phyloP scores from a whole-genome alignment of 176 grass and related monocot genomes.

The Carex kokanica region DNA sequence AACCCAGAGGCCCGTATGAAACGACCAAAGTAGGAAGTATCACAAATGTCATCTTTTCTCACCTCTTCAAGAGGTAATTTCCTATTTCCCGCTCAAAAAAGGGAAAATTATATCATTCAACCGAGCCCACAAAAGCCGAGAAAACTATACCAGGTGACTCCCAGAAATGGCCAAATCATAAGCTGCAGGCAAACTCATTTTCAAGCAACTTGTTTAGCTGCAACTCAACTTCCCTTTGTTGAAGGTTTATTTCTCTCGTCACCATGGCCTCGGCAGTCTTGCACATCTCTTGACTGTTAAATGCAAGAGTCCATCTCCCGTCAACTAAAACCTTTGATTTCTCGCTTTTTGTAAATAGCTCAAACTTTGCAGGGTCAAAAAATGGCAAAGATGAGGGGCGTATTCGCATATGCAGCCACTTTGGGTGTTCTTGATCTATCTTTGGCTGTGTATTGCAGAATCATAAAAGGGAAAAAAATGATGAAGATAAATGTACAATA shows the following conservation, averaged over 20 bases:
- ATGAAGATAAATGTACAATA: background rate
- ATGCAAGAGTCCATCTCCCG: conserved; percentile 96
- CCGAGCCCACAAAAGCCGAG: background rate
- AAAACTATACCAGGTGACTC: background rate
- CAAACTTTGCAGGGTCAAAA: conserved; percentile 64
- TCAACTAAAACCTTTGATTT: conserved; percentile 80
- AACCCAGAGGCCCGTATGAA: background rate
- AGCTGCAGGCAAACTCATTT: conserved; percentile 28
- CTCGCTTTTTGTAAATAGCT: conserved; percentile 36
- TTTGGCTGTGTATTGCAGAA: conserved; percentile 54
- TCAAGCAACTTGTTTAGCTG: conserved; percentile 61
- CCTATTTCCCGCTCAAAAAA: conserved; percentile 7
- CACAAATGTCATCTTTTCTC: background rate
- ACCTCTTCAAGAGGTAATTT: background rate
- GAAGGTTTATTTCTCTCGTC: conserved; percentile 56
- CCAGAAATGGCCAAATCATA: conserved; percentile 3
- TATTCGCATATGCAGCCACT: conserved; percentile 94
- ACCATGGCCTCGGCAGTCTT: conserved; percentile 68
- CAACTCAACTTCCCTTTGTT: conserved; percentile 42
- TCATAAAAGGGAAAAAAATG: background rate
- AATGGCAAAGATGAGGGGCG: conserved; percentile 73
- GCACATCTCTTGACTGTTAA: conserved; percentile 66
- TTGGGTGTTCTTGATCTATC: conserved; percentile 69
- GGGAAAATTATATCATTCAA: conserved; percentile 9
- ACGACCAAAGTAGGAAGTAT: background rate